Percentiles rank a stretch among this genome's conserved stretches.
Evolutionary conservation across 2,329 filamentous ascomycete genomes (phyloP).

Genomic region (Thermomyces lanuginosus): DNA sequence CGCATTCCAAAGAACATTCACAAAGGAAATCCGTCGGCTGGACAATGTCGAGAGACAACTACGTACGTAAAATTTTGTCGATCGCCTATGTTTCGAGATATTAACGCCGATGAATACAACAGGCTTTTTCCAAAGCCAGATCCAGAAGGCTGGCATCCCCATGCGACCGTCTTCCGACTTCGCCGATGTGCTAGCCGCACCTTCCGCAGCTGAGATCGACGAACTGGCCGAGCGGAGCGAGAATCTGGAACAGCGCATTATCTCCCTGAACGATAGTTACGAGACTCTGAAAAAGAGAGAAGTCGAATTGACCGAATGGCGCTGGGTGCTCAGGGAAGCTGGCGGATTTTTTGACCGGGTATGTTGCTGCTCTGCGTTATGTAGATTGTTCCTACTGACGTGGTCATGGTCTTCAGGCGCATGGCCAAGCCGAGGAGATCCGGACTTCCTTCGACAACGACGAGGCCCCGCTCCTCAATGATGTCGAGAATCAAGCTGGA

Average conservation of each 20-base stretch:
- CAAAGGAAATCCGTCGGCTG: slow-evolving; percentile 87
- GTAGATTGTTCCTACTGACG: slow-evolving; percentile 1
- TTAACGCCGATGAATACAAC: slow-evolving; percentile 1
- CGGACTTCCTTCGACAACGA: slow-evolving; percentile 72
- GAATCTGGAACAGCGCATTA: slow-evolving; percentile 77
- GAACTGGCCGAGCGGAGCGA: slow-evolving; percentile 86
- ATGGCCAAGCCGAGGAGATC: slow-evolving; percentile 93
- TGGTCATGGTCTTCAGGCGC: slow-evolving; percentile 43
- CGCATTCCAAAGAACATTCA: slow-evolving; percentile 94
- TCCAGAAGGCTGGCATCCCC: slow-evolving; percentile 78
- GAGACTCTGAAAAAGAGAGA: slow-evolving; percentile 96
- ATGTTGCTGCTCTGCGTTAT: slow-evolving; percentile 3
- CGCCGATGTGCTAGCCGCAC: slow-evolving; percentile 66
- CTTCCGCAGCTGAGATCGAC: slow-evolving; percentile 88
- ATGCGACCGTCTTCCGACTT: slow-evolving; percentile 88
- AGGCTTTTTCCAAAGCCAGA: slow-evolving; percentile 91
- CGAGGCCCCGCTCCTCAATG: slow-evolving; percentile 81
- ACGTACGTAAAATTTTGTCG: slow-evolving; percentile 42
- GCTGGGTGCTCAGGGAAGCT: slow-evolving; percentile 91
- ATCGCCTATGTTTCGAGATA: slow-evolving; percentile 6
- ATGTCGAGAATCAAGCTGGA: slow-evolving; percentile 68
- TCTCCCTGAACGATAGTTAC: slow-evolving; percentile 91
- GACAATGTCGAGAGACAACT: slow-evolving; percentile 98
- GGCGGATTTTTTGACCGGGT: slow-evolving; percentile 88
- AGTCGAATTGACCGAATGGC: slow-evolving; percentile 93